Evolutionary conservation across 768 basidiomycete species (phyloP).

Genomic region (Leccinum longicurvipes): DNA sequence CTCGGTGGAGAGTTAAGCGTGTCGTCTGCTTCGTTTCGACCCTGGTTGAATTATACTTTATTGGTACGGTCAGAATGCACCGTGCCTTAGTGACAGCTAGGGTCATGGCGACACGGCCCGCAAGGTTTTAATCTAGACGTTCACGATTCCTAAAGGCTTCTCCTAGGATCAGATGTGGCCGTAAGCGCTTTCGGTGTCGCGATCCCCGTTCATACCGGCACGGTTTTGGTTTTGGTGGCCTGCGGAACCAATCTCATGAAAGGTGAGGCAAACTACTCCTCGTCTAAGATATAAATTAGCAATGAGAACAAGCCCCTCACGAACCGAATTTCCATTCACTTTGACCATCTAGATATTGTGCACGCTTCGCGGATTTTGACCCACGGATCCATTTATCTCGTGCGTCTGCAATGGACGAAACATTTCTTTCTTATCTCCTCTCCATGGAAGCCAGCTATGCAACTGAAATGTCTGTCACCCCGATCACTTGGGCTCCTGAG

Average conservation of each 20-base stretch:
- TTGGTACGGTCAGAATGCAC: not conserved
- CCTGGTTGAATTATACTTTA: not conserved
- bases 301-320: not conserved
- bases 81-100: not conserved
- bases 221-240: not conserved
- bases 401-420: not conserved
- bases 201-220: not conserved
- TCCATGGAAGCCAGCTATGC: not conserved
- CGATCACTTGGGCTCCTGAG: not conserved
- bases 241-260: not conserved
- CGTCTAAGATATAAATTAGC: not conserved
- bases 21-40: not conserved
- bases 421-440: not conserved
- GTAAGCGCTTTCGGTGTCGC: not conserved
- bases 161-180: not conserved
- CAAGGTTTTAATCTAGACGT: constrained; percentile 5
- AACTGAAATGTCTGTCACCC: not conserved
- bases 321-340: not conserved
- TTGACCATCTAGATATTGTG: not conserved
- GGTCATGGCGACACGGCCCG: not conserved
- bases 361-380: not conserved
- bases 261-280: not conserved
- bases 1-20: not conserved
- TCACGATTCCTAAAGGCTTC: not conserved
- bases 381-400: not conserved